Percentiles rank a stretch among this genome's conserved stretches.
phyloP scores from a whole-genome alignment of 306 rosid genomes.

The Cercis canadensis region DNA sequence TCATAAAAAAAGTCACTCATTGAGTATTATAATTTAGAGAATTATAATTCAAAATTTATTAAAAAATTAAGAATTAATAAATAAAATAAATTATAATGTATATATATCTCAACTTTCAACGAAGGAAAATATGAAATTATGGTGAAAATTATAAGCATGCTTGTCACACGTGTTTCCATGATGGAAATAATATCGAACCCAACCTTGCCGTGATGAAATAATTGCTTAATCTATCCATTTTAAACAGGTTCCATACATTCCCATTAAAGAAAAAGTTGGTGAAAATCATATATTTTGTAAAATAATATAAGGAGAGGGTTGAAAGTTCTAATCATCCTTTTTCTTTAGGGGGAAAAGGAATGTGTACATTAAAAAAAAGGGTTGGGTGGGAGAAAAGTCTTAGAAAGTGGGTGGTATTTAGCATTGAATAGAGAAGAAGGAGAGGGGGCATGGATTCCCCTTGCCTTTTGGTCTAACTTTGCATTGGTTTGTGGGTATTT shows the following conservation, averaged over 20 bases:
- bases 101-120: too few relatives aligned
- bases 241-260: background rate
- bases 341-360: slow-evolving; percentile 24
- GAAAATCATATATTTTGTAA: background rate
- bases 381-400: slow-evolving; percentile 55
- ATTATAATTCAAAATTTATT: too few relatives aligned
- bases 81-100: too few relatives aligned
- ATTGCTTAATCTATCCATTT: slow-evolving; percentile 52
- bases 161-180: slow-evolving; percentile 53
- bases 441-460: slow-evolving; percentile 51
- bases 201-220: slow-evolving; percentile 13
- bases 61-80: too few relatives aligned
- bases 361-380: slow-evolving; percentile 38
- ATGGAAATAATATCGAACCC: slow-evolving; percentile 29
- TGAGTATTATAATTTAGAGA: too few relatives aligned
- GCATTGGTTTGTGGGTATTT: slow-evolving; percentile 42
- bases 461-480: slow-evolving; percentile 41
- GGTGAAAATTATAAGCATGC: slow-evolving; percentile 44
- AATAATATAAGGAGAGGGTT: slow-evolving; percentile 12
- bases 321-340: slow-evolving; percentile 47
- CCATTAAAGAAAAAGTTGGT: slow-evolving; percentile 27
- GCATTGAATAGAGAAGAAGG: slow-evolving; percentile 37
- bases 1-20: too few relatives aligned
- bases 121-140: background rate
- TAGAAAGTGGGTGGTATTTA: slow-evolving; percentile 61